Base-by-base conservation (phyloP, 495 filamentous ascomycete species). In the Paragyromitra xinjiangensis region DNA sequence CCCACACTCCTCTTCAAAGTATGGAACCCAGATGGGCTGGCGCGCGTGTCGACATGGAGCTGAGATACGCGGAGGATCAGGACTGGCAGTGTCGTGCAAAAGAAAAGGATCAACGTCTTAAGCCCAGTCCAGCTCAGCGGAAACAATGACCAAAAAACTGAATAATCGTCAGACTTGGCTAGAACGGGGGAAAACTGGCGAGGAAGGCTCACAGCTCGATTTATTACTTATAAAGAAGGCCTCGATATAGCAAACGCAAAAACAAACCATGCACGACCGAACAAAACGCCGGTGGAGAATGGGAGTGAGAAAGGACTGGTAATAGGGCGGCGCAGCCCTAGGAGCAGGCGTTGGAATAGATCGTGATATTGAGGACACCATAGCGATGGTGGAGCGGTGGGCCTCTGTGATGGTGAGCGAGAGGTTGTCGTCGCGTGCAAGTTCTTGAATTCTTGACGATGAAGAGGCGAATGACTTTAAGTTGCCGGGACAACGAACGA, bases 251-350 rank as follows among this genome's bases (percentile, higher is more conserved):
- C 92, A 93, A 73, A 93, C 84, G 16, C 86, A 83, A 14, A 95
- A 81, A 7, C 92, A 83, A 50, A 93, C 82, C 44, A 88, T 83
- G 58, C 91, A 91, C 40, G 93, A 92, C 67, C 88, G 88, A 51
- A 90, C 90, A 86, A 98, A 98, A 71, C 94, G 88, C 78, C 93
- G 88, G 83, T 99, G 95, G 66, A 98, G 85, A 51, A 92, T 88
- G 44, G 95, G 94, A 50, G 95, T 97, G 71, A 98, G 85, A 83
- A 96, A 94, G 81, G 97, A 92, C 85, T 94, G 90, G 82, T 97
- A 98, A 51, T 88, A 88, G 6, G 78, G 78, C n/a, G 81, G 81
- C 40, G 73, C 40, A 44, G 73, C 69, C 64, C 81, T 69, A 9
- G 75, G 77, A 37, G 71, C 73, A 22, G 81, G 73, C 8, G 78